These are phyloP conservation scores for Sporothrix dimorphospora DNA, from an alignment of 2,329 filamentous ascomycete species.

Conservation along the genomic window DNA sequence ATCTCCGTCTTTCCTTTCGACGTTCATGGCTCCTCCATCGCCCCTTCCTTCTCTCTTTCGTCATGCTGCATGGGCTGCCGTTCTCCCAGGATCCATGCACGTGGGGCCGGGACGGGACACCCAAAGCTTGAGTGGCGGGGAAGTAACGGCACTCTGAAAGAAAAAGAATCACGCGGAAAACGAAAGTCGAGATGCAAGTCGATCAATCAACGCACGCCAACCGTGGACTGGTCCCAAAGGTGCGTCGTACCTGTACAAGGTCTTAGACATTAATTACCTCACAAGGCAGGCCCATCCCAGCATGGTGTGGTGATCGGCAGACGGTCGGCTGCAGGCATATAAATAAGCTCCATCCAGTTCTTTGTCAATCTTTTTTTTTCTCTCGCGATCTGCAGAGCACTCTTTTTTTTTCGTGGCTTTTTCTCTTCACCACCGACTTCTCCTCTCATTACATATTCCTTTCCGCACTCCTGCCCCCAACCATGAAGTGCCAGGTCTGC, in stretches of 20 bases:
- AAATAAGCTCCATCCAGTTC: conserved; percentile 11
- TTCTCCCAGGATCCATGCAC: neutral
- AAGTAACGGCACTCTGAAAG: neutral
- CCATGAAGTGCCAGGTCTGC: conserved; percentile 28
- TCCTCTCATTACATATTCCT: neutral
- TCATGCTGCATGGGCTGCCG: neutral
- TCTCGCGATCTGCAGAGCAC: neutral
- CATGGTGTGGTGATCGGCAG: conserved; percentile 1
- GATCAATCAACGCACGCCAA: neutral
- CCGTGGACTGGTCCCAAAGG: neutral
- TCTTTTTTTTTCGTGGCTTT: too few relatives aligned
- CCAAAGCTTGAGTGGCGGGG: neutral
- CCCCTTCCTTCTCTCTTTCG: neutral
- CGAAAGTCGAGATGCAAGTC: neutral
- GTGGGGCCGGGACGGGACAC: conserved; percentile 1
- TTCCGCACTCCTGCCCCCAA: neutral
- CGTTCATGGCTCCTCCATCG: neutral
- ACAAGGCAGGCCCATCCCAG: neutral
- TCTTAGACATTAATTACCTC: neutral
- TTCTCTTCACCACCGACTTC: neutral
- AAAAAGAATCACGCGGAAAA: neutral
- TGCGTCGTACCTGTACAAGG: neutral
- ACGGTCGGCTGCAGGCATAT: neutral
- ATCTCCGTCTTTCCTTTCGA: conserved; percentile 8
- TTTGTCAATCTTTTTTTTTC: neutral